Evolutionary conservation across 495 filamentous ascomycete species (phyloP), one percentile per base, ranked within the genome.

Genomic region (Xylaria scruposa): DNA sequence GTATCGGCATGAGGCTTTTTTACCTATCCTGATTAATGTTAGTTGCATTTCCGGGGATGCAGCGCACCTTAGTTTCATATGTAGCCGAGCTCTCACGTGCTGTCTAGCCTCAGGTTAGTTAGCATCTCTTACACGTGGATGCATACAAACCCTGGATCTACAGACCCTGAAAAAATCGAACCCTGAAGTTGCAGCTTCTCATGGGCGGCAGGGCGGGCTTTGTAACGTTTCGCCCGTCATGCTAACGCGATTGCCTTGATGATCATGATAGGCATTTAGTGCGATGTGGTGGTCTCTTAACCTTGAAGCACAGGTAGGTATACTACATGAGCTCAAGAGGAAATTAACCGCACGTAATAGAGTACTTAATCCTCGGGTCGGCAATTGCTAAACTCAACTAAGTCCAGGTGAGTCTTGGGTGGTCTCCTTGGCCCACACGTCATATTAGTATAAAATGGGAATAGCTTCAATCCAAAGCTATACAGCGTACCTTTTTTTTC

Each of bases 171-270:
- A 9, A 9, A 60, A 40, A 0, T 1, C 21, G 38, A 67, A 67
- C 65, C 65, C 65, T 67, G 65, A 15, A 67, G 49, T 42, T 67
- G 65, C 65, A 67, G 65, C 26, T 47, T 15, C n/a, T 51, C 4
- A 33, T 38, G 2, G n/a, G 26, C 19, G 24, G 40, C 10, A 24
- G 7, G n/a, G 26, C 19, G 24, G 40, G 12, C 29, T 47, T 67
- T 67, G 65, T 56, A 67, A 67, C 65, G 65, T 67, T 67, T 56
- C 65, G 47, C 42, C 42, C 56, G 44, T 54, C 47, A 9, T 21
- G 24, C 10, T 13, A n/a, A 9, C 31, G 40, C 19, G 19, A 33
- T 60, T n/a, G 8, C 4, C 10, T 60, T 15, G 19, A 21, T 60
- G 19, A 21, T 60, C 58, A 60, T 60, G 58, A 60, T 60, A 60